Percentiles rank a stretch among this genome's conserved stretches.
phyloP scores from a whole-genome alignment of 78 protist genomes.

The Chrysochromulina tobinii region DNA sequence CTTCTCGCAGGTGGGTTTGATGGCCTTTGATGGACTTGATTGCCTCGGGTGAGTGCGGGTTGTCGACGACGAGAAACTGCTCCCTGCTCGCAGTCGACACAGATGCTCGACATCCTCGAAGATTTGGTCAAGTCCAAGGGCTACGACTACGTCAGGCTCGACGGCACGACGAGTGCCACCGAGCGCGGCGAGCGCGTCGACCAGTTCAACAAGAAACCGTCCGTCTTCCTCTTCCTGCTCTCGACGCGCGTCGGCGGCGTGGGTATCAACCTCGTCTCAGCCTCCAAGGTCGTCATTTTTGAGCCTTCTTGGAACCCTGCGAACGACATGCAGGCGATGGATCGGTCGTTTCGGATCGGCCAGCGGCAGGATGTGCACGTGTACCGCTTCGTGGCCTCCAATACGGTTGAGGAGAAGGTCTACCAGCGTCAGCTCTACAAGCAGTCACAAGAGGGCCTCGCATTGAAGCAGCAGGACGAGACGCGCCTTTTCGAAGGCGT shows the following conservation, averaged over 20 bases:
- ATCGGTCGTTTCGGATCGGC: conserved; percentile 95
- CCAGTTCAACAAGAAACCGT: conserved; percentile 50
- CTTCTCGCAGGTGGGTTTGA: conserved; percentile 53
- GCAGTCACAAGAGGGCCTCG: background rate
- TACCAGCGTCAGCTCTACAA: conserved; percentile 77
- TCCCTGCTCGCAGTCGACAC: conserved; percentile 69
- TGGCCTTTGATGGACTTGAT: too few relatives aligned
- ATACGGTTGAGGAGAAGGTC: conserved; percentile 93
- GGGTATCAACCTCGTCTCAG: conserved; percentile 93
- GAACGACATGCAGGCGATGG: conserved; percentile 88
- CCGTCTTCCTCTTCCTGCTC: conserved; percentile 82
- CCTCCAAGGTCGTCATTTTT: conserved; percentile 86
- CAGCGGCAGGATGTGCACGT: conserved; percentile 81
- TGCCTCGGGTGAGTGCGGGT: too few relatives aligned
- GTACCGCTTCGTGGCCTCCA: conserved; percentile 73
- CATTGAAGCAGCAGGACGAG: background rate
- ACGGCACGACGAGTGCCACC: conserved; percentile 84
- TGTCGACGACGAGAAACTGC: too few relatives aligned
- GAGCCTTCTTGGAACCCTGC: conserved; percentile 96
- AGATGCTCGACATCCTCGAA: conserved; percentile 91
- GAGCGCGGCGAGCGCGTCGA: conserved; percentile 49
- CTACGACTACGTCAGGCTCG: conserved; percentile 77
- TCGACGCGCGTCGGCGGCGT: conserved; percentile 90
- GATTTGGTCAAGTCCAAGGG: background rate
- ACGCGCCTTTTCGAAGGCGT: background rate